Percentiles rank a stretch among this genome's conserved stretches.
phyloP scores from a whole-genome alignment of 2,329 filamentous ascomycete genomes.

The Aspergillus ochraceus region DNA sequence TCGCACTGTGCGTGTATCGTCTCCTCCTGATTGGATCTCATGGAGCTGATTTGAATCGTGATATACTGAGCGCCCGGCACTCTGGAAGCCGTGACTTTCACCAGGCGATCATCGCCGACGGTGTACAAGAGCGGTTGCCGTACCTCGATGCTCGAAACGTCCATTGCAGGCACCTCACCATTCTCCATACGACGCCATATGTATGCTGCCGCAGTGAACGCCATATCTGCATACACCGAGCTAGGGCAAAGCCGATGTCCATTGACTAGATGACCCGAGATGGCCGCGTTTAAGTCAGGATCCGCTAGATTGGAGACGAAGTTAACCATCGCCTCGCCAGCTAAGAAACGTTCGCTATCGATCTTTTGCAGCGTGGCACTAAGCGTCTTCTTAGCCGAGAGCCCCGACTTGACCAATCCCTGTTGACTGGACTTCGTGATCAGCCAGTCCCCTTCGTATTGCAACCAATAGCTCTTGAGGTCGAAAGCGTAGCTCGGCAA shows the following conservation, averaged over 20 bases:
- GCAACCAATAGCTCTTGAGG: constrained; percentile 71
- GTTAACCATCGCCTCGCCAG: neutral
- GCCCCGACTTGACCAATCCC: neutral
- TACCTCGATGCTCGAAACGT: neutral
- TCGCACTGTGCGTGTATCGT: neutral
- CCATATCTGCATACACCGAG: constrained; percentile 63
- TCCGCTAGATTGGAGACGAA: constrained; percentile 48
- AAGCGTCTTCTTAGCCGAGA: neutral
- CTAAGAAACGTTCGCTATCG: neutral
- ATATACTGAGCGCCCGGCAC: neutral
- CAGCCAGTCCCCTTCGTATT: constrained; percentile 69
- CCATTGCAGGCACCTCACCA: neutral
- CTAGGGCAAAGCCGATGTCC: constrained; percentile 67
- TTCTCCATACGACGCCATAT: neutral
- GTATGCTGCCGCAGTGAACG: constrained; percentile 65
- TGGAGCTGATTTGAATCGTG: neutral
- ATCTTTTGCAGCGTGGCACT: neutral
- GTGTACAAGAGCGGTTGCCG: neutral
- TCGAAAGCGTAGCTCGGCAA: constrained; percentile 69
- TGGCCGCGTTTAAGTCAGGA: constrained; percentile 61
- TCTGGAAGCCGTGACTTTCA: neutral
- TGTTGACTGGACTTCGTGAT: neutral
- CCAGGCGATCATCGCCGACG: neutral
- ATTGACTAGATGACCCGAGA: constrained; percentile 68
- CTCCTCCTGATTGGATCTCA: neutral